Base-by-base conservation (phyloP, 345 rosid genomes). In the Raphanus raphanistrum region DNA sequence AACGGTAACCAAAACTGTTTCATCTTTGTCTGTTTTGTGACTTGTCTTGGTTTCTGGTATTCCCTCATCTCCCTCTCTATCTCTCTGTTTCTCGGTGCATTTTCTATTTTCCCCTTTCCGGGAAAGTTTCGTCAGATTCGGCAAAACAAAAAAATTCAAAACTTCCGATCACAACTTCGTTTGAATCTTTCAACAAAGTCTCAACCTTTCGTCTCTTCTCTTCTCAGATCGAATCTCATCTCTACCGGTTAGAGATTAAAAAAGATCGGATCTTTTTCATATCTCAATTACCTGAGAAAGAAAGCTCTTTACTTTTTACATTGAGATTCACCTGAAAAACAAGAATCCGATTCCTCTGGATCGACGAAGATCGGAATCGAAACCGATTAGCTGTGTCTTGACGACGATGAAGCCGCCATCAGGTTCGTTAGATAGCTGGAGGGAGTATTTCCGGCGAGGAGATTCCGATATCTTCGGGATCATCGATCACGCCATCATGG, bases 401-500 rank as follows among this genome's bases (percentile, higher is more conserved):
- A 3, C 2, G 36, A 60, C 29, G 64, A 68, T 65, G 80, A 71
- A 76, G n/a, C 55, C 61, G 6, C 45, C 61, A 43, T 73, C 81
- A 61, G 59, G 5, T 45, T 68, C 91, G 52, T 61, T 89, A 31
- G 97, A 90, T 50, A 80, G 79, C 74, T 94, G 98, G 98, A 86
- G 97, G 68, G 76, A 87, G 33, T 94, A 85, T 85, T 94, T 94
- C 78, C 82, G 89, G 67, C 76, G 85, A 13, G 87, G 91, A 15
- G 87, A 85, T 75, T 86, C 87, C 2, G 91, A 89, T 63, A 88
- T 95, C 7, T 95, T 95, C 32, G 92, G 79, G 63, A 84, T 94
- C 68, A 90, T 94, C 66, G 91, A 92, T 67, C 83, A 85, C 41
- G 97, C 95, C n/a, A 89, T 94, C 75, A 71, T 77, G 76, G 97